A percentile compares a stretch with the other conserved stretches of the same genome.
Evolutionary conservation across 2,329 filamentous ascomycete species (phyloP).

Genomic region (Xylaria sp.): DNA sequence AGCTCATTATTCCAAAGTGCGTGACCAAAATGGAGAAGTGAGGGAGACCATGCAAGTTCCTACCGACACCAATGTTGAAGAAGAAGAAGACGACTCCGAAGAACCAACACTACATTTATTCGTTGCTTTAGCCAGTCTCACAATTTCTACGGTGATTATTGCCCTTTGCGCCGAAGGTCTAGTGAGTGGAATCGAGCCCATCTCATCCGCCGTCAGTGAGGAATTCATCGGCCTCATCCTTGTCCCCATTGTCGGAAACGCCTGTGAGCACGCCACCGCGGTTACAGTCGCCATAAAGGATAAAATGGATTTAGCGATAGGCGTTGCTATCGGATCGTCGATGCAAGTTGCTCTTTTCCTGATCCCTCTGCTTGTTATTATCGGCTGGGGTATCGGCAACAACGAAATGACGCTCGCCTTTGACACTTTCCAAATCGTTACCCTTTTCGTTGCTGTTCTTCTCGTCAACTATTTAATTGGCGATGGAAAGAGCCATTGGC

Average conservation of each 20-base stretch:
- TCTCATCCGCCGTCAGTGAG: constrained; percentile 69
- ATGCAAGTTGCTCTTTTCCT: constrained; percentile 84
- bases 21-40: constrained; percentile 49
- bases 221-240: constrained; percentile 83
- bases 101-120: constrained; percentile 74
- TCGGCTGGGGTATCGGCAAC: constrained; percentile 76
- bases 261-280: constrained; percentile 80
- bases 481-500: constrained; percentile 82
- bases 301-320: constrained; percentile 84
- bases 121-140: constrained; percentile 75
- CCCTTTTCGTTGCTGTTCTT: constrained; percentile 81
- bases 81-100: constrained; percentile 73
- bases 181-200: constrained; percentile 72
- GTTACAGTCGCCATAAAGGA: constrained; percentile 82
- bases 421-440: constrained; percentile 86
- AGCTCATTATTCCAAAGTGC: constrained; percentile 27
- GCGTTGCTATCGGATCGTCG: constrained; percentile 78
- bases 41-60: constrained; percentile 52
- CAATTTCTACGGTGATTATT: constrained; percentile 76
- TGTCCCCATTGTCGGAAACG: constrained; percentile 82
- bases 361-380: constrained; percentile 75
- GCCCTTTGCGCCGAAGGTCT: constrained; percentile 83
- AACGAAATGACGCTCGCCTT: constrained; percentile 83
- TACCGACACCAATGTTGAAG: constrained; percentile 45
- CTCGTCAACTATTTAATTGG: constrained; percentile 86